Evolutionary conservation across 495 filamentous ascomycete genomes (phyloP).

Genomic region (Penicillium riverlandense): DNA sequence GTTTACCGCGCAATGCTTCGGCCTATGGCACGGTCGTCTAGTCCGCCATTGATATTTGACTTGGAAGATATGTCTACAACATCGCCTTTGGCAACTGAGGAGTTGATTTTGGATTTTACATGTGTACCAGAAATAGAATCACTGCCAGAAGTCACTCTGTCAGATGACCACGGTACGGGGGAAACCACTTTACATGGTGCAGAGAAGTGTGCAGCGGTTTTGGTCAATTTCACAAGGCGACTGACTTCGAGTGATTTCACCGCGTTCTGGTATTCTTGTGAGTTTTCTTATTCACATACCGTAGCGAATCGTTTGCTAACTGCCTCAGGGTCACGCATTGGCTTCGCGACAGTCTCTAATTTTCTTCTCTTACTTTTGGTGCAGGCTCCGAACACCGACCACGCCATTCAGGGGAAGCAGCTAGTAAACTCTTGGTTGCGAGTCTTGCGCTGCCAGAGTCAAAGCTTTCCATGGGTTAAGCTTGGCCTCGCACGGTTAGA

Average conservation of each 20-base stretch:
- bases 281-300: background rate
- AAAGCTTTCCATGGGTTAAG: constrained; percentile 24
- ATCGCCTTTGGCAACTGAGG: constrained; percentile 10
- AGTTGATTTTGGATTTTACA: constrained; percentile 15
- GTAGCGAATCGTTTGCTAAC: background rate
- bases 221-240: constrained; percentile 23
- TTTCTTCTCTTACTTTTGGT: constrained; percentile 28
- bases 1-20: constrained; percentile 31
- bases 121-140: constrained; percentile 16
- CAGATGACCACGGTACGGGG: constrained; percentile 17
- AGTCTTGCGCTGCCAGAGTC: constrained; percentile 22
- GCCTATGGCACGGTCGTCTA: constrained; percentile 26
- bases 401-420: constrained; percentile 21
- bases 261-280: constrained; percentile 33
- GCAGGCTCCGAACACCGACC: constrained; percentile 25
- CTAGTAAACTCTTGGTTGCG: constrained; percentile 28
- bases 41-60: constrained; percentile 27
- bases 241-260: constrained; percentile 24
- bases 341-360: constrained; percentile 31
- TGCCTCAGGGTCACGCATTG: constrained; percentile 25
- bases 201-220: constrained; percentile 26
- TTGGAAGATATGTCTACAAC: constrained; percentile 19
- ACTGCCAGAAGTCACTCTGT: constrained; percentile 19
- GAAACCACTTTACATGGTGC: constrained; percentile 25
- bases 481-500: constrained; percentile 25